These are phyloP conservation scores for Corrigiola litoralis DNA, from an alignment of 179 eudicot genomes.

Conservation along the genomic window DNA sequence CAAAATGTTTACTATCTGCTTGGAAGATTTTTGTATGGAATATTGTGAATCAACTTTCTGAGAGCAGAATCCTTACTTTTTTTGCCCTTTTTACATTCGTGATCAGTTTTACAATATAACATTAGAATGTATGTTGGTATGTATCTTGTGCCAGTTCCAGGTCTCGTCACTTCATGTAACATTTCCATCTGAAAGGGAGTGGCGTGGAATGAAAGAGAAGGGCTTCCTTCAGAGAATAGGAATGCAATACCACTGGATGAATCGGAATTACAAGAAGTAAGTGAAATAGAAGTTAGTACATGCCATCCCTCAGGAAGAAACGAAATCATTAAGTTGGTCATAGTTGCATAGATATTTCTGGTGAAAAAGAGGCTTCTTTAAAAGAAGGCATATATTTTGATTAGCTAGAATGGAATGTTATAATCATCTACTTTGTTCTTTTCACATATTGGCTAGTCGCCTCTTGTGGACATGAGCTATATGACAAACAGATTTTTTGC, in stretches of 20 bases:
- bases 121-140: conserved; percentile 6
- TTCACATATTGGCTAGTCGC: too few relatives aligned
- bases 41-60: background rate
- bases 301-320: background rate
- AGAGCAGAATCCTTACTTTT: background rate
- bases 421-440: too few relatives aligned
- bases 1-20: background rate
- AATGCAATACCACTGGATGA: conserved; percentile 98
- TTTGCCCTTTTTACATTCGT: background rate
- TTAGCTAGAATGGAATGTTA: too few relatives aligned
- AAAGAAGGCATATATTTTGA: background rate
- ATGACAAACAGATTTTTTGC: too few relatives aligned
- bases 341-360: background rate
- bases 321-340: background rate
- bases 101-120: background rate
- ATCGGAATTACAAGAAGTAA: conserved; percentile 78
- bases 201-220: conserved; percentile 60
- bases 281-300: conserved; percentile 19
- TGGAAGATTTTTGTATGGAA: background rate
- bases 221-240: conserved; percentile 94
- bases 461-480: too few relatives aligned
- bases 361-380: background rate
- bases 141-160: conserved; percentile 54
- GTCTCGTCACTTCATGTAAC: conserved; percentile 92
- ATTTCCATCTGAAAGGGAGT: conserved; percentile 70